A percentile compares a stretch with the other conserved stretches of the same genome.
Evolutionary conservation across 179 eudicot genomes (phyloP).

Genomic region (Carnegiea gigantea): DNA sequence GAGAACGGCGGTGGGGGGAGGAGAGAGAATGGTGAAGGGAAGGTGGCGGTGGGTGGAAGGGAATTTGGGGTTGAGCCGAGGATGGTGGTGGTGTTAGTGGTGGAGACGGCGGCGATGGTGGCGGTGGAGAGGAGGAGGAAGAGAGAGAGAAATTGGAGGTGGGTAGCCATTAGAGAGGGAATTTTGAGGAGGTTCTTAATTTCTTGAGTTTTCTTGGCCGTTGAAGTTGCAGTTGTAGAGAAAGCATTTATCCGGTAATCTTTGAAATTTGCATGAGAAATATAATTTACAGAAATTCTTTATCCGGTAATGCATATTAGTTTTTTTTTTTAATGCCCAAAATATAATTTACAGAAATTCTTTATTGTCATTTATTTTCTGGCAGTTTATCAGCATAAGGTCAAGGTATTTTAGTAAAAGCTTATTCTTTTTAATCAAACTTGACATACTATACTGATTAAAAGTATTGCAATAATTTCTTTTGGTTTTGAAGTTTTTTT

Average conservation of each 20-base stretch:
- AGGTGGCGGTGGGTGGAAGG: neutral
- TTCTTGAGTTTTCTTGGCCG: constrained; percentile 13
- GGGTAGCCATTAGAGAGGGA: constrained; percentile 26
- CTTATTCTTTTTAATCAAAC: no score
- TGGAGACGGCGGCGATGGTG: constrained; percentile 19
- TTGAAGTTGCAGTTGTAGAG: neutral
- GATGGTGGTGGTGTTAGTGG: constrained; percentile 3
- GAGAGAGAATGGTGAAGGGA: neutral
- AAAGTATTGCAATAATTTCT: no score
- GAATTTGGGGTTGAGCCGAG: neutral
- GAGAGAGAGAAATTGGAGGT: constrained; percentile 26
- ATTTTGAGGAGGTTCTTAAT: neutral
- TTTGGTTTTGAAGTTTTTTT: no score
- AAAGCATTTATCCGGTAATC: neutral
- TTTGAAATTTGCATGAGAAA: no score
- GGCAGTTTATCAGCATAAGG: no score
- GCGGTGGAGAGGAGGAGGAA: constrained; percentile 26
- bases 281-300: no score
- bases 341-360: no score
- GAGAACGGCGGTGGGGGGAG: constrained; percentile 1
- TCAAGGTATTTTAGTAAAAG: no score
- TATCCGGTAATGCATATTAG: no score
- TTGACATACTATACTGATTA: no score
- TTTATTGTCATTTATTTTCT: no score
- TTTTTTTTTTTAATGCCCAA: no score